A percentile compares a stretch with the other conserved stretches of the same genome.
Conservation (phyloP, 345 rosid species). For the Syzygium aromaticum region DNA sequence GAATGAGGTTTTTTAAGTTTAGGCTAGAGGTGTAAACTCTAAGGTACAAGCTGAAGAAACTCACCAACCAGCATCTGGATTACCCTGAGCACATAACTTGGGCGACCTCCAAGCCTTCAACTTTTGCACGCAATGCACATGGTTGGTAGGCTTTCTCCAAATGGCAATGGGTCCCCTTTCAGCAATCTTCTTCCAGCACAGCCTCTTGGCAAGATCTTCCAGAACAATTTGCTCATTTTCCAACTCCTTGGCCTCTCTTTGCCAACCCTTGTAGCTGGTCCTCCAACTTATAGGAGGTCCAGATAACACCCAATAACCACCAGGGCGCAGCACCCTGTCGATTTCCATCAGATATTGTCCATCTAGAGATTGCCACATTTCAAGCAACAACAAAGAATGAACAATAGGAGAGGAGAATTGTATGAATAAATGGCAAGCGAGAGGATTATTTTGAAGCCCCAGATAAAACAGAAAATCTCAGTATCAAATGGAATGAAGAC, state of each 20-base stretch:
- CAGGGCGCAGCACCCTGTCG: slow-evolving; percentile 61
- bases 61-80: slow-evolving; percentile 53
- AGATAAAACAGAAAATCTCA: background rate
- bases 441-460: background rate
- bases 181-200: slow-evolving; percentile 65
- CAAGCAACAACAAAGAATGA: background rate
- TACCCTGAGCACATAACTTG: slow-evolving; percentile 22
- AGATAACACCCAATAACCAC: slow-evolving; percentile 61
- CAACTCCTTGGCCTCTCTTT: slow-evolving; percentile 27
- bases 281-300: slow-evolving; percentile 64
- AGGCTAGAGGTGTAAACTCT: background rate
- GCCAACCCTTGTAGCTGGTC: slow-evolving; percentile 32
- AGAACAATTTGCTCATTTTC: slow-evolving; percentile 36
- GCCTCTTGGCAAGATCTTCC: slow-evolving; percentile 38
- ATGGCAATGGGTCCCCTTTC: slow-evolving; percentile 45
- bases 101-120: slow-evolving; percentile 26
- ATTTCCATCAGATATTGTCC: slow-evolving; percentile 67
- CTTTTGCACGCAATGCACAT: slow-evolving; percentile 34
- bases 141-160: slow-evolving; percentile 66
- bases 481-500: background rate
- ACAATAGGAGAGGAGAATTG: background rate
- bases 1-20: background rate
- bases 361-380: slow-evolving; percentile 20
- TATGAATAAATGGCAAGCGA: background rate
- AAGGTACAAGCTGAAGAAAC: background rate